Conservation (phyloP, 768 basidiomycete genomes). For the Amanita subjunquillea region DNA sequence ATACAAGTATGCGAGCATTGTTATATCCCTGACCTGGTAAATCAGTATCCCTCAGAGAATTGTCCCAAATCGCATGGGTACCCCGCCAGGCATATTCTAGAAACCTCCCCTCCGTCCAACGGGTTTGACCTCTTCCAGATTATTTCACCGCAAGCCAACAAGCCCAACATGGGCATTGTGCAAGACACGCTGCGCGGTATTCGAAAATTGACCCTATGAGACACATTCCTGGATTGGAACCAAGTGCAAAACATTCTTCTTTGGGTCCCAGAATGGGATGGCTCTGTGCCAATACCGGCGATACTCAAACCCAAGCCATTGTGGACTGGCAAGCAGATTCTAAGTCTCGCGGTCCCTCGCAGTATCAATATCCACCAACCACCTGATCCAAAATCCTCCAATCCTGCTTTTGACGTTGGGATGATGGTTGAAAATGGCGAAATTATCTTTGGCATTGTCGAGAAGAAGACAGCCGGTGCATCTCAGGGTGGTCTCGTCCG, state of each 20-base stretch:
- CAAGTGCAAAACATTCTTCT: constrained; percentile 95
- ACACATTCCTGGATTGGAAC: constrained; percentile 92
- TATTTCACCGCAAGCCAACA: constrained; percentile 97
- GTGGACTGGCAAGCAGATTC: constrained; percentile 97
- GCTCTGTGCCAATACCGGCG: constrained; percentile 84
- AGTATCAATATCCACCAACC: constrained; percentile 89
- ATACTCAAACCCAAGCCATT: constrained; percentile 95
- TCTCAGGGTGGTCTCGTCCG: constrained; percentile 90
- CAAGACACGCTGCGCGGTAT: constrained; percentile 98
- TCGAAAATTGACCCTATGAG: constrained; percentile 93
- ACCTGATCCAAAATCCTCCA: constrained; percentile 67
- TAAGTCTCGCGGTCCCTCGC: constrained; percentile 87
- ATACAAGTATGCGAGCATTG: too few relatives aligned
- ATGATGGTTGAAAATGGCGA: constrained; percentile 97
- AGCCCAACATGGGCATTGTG: constrained; percentile 99
- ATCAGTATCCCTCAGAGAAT: too few relatives aligned
- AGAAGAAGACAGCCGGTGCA: constrained; percentile 97
- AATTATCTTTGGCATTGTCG: constrained; percentile 87
- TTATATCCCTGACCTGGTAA: too few relatives aligned
- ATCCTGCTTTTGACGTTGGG: constrained; percentile 86
- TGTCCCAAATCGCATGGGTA: too few relatives aligned
- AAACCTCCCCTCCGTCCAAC: too few relatives aligned
- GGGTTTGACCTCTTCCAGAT: constrained; percentile 43
- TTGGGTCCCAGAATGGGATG: constrained; percentile 98
- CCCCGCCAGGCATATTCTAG: too few relatives aligned